Evolutionary conservation across 2,329 filamentous ascomycete genomes (phyloP).

Genomic region (Penicillium sumatraense): DNA sequence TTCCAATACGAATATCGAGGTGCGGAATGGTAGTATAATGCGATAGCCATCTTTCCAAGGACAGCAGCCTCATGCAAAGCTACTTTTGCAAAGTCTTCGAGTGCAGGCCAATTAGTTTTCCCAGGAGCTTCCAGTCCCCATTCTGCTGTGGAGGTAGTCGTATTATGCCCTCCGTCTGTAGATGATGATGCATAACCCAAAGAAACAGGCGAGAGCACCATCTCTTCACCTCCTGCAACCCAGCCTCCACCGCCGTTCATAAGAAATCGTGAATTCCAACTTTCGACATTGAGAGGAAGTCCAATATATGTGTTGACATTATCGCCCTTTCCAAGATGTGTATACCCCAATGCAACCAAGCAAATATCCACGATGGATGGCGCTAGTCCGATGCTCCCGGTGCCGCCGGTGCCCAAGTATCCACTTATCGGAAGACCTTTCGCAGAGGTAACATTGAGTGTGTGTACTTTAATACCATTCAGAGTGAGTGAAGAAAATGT

Average conservation of each 20-base stretch:
- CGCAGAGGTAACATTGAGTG: slow-evolving; percentile 3
- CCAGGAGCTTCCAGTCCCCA: slow-evolving; percentile 4
- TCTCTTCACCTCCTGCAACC: slow-evolving; percentile 1
- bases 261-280: slow-evolving; percentile 13
- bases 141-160: background rate
- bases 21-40: slow-evolving; percentile 33
- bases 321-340: slow-evolving; percentile 2
- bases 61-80: slow-evolving; percentile 40
- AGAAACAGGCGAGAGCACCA: slow-evolving; percentile 3
- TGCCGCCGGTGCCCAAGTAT: background rate
- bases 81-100: slow-evolving; percentile 41
- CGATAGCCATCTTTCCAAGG: slow-evolving; percentile 34
- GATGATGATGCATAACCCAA: slow-evolving; percentile 8
- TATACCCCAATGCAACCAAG: slow-evolving; percentile 6
- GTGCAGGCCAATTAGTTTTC: background rate
- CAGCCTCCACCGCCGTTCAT: slow-evolving; percentile 10
- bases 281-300: background rate
- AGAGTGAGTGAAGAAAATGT: slow-evolving; percentile 3
- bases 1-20: slow-evolving; percentile 25
- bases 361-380: slow-evolving; percentile 8
- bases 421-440: slow-evolving; percentile 3
- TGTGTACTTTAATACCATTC: background rate
- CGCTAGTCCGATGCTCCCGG: background rate
- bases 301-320: slow-evolving; percentile 8
- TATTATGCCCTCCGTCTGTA: slow-evolving; percentile 9